Percentiles rank a stretch among this genome's conserved stretches.
phyloP scores from a whole-genome alignment of 768 basidiomycete genomes.

The Rhodotorula graminis region DNA sequence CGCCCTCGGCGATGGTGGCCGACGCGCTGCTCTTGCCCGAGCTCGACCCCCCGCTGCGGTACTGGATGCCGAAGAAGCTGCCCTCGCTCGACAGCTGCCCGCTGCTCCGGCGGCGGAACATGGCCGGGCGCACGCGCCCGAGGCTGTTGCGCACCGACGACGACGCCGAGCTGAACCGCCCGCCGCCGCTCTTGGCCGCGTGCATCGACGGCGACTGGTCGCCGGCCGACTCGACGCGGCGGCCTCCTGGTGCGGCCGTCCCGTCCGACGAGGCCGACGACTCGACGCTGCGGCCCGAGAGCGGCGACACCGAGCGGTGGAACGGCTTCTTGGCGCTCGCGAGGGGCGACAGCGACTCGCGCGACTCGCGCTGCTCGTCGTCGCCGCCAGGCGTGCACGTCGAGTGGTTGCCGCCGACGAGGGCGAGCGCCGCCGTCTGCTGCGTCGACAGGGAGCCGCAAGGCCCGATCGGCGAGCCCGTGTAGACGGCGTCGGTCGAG shows the following conservation, averaged over 20 bases:
- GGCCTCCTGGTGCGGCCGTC: too few relatives aligned
- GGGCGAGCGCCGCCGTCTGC: conserved; percentile 9
- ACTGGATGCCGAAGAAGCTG: conserved; percentile 5
- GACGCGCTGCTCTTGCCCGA: conserved; percentile 12
- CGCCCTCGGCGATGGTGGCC: conserved; percentile 28
- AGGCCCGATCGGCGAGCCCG: conserved; percentile 27
- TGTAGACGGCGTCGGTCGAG: conserved; percentile 3
- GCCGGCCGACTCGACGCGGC: background rate
- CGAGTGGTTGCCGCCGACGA: background rate
- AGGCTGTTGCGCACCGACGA: conserved; percentile 1
- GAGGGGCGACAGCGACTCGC: conserved; percentile 18
- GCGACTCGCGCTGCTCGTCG: background rate
- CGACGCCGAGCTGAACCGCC: background rate
- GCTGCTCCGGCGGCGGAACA: conserved; percentile 31
- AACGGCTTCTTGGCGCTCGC: conserved; percentile 3
- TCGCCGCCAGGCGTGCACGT: background rate
- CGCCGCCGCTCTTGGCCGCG: conserved; percentile 6
- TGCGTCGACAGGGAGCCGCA: conserved; percentile 8
- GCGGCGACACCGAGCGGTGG: conserved; percentile 6
- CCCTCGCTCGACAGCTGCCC: conserved; percentile 31
- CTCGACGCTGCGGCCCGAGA: conserved; percentile 1
- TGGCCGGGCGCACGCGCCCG: conserved; percentile 12
- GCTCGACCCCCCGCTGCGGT: conserved; percentile 24
- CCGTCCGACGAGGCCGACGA: background rate
- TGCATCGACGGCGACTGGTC: conserved; percentile 32